A percentile compares a stretch with the other conserved stretches of the same genome.
phyloP scores from a whole-genome alignment of 169 alveolate genomes.

The Eimeria praecox region DNA sequence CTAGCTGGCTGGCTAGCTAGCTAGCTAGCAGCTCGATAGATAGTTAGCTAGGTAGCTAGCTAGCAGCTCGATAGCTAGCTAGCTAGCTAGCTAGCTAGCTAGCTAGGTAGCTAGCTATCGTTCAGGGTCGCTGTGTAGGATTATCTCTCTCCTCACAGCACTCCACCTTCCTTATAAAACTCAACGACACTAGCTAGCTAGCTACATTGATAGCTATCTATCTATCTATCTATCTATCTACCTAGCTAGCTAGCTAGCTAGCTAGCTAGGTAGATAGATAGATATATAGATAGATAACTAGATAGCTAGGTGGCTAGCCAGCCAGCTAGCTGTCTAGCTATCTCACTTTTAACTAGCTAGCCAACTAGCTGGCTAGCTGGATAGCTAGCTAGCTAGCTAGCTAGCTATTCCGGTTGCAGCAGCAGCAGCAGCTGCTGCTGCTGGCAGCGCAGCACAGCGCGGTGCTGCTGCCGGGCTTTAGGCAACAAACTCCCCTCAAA shows the following conservation, averaged over 20 bases:
- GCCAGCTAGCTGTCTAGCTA: too few species aligned
- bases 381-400: not conserved
- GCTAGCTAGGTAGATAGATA: not conserved
- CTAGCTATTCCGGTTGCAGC: not conserved
- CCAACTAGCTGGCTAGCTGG: not conserved
- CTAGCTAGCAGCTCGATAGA: not conserved
- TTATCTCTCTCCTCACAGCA: not conserved
- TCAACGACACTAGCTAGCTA: not conserved
- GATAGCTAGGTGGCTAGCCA: not conserved
- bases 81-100: not conserved
- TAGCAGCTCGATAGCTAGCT: not conserved
- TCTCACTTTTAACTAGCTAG: too few species aligned
- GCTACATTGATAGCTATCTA: not conserved
- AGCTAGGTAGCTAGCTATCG: not conserved
- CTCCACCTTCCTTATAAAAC: too few species aligned
- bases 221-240: not conserved
- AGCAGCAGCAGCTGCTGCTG: too few species aligned
- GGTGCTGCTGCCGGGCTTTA: not conserved
- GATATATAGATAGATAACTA: too few species aligned
- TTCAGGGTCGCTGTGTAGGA: not conserved
- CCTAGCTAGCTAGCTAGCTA: not conserved
- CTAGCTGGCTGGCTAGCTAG: not conserved
- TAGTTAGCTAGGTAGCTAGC: not conserved
- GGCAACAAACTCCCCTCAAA: not conserved
- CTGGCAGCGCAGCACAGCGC: constrained; percentile 6